These are phyloP conservation scores for Panicum hallii DNA, from an alignment of 202 grass and related monocot genomes.

Conservation along the genomic window DNA sequence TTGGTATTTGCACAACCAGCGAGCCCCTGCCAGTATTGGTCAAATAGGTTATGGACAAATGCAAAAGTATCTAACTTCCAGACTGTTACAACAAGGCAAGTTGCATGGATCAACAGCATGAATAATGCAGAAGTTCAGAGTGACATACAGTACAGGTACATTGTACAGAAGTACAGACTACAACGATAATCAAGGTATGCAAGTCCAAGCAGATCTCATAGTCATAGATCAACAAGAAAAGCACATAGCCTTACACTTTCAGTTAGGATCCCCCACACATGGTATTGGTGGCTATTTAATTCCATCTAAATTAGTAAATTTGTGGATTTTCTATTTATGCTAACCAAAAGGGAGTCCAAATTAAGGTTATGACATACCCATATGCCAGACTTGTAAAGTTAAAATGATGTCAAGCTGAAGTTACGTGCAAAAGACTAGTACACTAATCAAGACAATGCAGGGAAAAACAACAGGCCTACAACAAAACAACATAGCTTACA, in stretches of 20 bases:
- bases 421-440: constrained; percentile 1
- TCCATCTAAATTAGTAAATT: constrained; percentile 24
- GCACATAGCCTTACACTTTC: constrained; percentile 12
- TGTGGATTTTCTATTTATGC: constrained; percentile 4
- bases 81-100: constrained; percentile 44
- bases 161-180: constrained; percentile 5
- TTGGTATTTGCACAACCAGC: constrained; percentile 26
- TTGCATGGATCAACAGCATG: constrained; percentile 24
- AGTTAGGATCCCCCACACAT: constrained; percentile 21
- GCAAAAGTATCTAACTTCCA: constrained; percentile 22
- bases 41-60: constrained; percentile 41
- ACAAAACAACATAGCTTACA: neutral
- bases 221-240: constrained; percentile 27
- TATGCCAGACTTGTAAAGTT: constrained; percentile 19
- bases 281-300: neutral
- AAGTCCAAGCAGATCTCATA: constrained; percentile 1
- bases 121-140: constrained; percentile 36
- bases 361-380: constrained; percentile 22
- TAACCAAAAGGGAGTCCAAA: constrained; percentile 10
- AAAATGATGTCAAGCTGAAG: constrained; percentile 11
- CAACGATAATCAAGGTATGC: neutral
- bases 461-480: neutral
- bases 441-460: neutral
- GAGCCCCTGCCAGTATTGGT: constrained; percentile 36
- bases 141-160: neutral